These are phyloP conservation scores for Eucalyptus pauciflora DNA, from an alignment of 345 rosid species.

Conservation along the genomic window DNA sequence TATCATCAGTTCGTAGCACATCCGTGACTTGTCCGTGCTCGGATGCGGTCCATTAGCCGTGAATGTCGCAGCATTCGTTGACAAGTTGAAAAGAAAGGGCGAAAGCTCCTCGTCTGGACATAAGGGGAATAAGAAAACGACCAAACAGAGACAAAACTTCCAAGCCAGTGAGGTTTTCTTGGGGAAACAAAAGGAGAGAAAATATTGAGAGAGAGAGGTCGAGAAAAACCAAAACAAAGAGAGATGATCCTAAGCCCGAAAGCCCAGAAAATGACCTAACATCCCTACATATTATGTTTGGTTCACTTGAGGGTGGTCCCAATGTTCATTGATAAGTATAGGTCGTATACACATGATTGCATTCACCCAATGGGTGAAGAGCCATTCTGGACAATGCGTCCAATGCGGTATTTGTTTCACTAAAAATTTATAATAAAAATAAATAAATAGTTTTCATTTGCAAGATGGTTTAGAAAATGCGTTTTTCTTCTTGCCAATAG, in stretches of 20 bases:
- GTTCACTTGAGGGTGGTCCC: background rate
- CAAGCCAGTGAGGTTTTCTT: background rate
- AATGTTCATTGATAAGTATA: background rate
- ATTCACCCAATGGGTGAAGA: background rate
- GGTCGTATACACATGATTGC: background rate
- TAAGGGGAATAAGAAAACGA: background rate
- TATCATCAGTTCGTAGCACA: background rate
- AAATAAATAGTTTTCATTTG: background rate
- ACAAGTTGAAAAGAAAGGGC: background rate
- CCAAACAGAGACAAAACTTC: background rate
- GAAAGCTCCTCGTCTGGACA: background rate
- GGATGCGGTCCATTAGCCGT: background rate
- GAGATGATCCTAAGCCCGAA: background rate
- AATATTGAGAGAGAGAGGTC: background rate
- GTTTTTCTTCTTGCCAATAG: background rate
- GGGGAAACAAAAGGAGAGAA: background rate
- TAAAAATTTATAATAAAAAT: background rate
- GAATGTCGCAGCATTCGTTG: background rate
- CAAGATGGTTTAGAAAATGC: background rate
- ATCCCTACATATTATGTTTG: background rate
- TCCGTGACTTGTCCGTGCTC: background rate
- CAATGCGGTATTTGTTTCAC: background rate
- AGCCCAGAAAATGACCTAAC: background rate
- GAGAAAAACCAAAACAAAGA: background rate
- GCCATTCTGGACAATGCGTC: background rate